A percentile compares a stretch with the other conserved stretches of the same genome.
These are phyloP conservation scores for Laguncularia racemosa DNA, from an alignment of 345 rosid species.

Conservation along the genomic window DNA sequence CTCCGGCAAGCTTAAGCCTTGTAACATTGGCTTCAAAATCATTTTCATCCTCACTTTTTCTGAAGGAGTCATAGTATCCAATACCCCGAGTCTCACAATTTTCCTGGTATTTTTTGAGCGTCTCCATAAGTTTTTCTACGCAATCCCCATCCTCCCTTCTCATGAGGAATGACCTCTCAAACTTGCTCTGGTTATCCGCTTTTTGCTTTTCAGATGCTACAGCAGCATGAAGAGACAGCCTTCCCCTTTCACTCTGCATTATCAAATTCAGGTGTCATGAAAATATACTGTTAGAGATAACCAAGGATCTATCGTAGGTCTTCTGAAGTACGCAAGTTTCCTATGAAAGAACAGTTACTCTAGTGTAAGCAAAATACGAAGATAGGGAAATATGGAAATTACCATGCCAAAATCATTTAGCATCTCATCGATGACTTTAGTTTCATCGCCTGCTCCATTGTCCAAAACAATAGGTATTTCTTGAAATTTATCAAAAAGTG, in stretches of 20 bases:
- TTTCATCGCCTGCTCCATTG: slow-evolving; percentile 7
- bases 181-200: slow-evolving; percentile 17
- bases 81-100: slow-evolving; percentile 19
- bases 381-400: not conserved
- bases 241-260: slow-evolving; percentile 48
- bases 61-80: slow-evolving; percentile 67
- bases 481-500: slow-evolving; percentile 25
- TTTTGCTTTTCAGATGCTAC: slow-evolving; percentile 48
- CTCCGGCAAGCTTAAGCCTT: slow-evolving; percentile 68
- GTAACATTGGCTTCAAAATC: slow-evolving; percentile 63
- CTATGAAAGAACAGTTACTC: too few species aligned
- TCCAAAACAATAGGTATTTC: slow-evolving; percentile 26
- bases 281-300: not conserved
- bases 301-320: not conserved
- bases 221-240: slow-evolving; percentile 53
- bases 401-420: slow-evolving; percentile 69
- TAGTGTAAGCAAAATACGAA: too few species aligned
- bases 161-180: not conserved
- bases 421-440: slow-evolving; percentile 4
- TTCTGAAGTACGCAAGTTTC: not conserved
- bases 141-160: slow-evolving; percentile 6
- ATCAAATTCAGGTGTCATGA: too few species aligned
- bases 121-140: slow-evolving; percentile 12
- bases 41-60: slow-evolving; percentile 15
- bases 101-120: slow-evolving; percentile 24